A percentile compares a stretch with the other conserved stretches of the same genome.
phyloP scores from a whole-genome alignment of 2,329 filamentous ascomycete species.

The Alternaria sp. region DNA sequence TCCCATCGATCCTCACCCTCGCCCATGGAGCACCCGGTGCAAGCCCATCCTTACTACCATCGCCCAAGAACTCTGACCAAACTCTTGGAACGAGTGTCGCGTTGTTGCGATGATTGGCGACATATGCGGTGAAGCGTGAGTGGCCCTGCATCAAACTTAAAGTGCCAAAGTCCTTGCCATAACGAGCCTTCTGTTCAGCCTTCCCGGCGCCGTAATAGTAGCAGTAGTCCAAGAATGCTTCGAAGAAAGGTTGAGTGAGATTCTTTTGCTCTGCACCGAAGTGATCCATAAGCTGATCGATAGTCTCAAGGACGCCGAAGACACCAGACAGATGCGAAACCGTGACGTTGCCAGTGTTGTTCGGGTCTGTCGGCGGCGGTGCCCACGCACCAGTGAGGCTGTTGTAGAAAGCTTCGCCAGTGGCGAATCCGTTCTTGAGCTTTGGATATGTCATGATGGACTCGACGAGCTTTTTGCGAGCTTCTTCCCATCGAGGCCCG shows the following conservation, averaged over 20 bases:
- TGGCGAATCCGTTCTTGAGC: slow-evolving; percentile 66
- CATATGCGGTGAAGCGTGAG: slow-evolving; percentile 64
- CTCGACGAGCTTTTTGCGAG: slow-evolving; percentile 57
- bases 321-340: slow-evolving; percentile 64
- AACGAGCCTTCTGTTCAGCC: slow-evolving; percentile 60
- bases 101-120: slow-evolving; percentile 54
- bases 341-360: slow-evolving; percentile 59
- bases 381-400: slow-evolving; percentile 57
- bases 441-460: slow-evolving; percentile 60
- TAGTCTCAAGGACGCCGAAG: slow-evolving; percentile 65
- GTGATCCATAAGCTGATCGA: slow-evolving; percentile 62
- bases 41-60: slow-evolving; percentile 41
- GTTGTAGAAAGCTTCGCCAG: slow-evolving; percentile 61
- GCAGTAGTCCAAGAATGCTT: slow-evolving; percentile 66
- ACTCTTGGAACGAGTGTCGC: slow-evolving; percentile 57
- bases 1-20: slow-evolving; percentile 51
- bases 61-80: slow-evolving; percentile 61
- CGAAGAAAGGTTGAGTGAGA: slow-evolving; percentile 58
- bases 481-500: slow-evolving; percentile 60
- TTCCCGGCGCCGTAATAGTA: slow-evolving; percentile 61
- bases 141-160: slow-evolving; percentile 62
- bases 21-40: slow-evolving; percentile 54
- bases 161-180: slow-evolving; percentile 57
- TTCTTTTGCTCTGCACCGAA: slow-evolving; percentile 45
- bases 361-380: slow-evolving; percentile 60